phyloP scores from a whole-genome alignment of 495 filamentous ascomycete genomes.

The Melanomma pulvis-pyrius region DNA sequence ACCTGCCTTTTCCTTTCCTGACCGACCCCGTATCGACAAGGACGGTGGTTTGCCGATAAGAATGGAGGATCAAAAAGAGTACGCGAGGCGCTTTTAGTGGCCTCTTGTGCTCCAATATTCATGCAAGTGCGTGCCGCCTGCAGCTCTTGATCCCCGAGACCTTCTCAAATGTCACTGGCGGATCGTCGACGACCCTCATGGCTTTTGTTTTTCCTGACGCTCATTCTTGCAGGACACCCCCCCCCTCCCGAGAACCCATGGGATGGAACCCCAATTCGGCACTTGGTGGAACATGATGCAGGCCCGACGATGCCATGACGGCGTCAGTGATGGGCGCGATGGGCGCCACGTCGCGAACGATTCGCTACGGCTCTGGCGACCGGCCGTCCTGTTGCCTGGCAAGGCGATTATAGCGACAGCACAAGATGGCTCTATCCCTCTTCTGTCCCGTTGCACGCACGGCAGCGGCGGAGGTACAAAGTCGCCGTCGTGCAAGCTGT shows the following conservation, averaged over 20 bases:
- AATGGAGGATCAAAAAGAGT: slow-evolving; percentile 9
- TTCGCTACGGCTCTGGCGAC: too few species aligned
- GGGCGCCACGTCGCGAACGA: too few species aligned
- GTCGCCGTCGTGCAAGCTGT: neutral
- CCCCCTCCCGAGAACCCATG: neutral
- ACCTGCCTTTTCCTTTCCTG: slow-evolving; percentile 18
- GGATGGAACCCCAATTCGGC: neutral
- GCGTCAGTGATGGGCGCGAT: too few species aligned
- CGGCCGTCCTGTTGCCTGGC: too few species aligned
- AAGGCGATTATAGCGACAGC: neutral
- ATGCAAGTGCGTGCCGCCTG: slow-evolving; percentile 7
- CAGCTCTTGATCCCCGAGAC: slow-evolving; percentile 1
- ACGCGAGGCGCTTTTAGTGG: slow-evolving; percentile 18
- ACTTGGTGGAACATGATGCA: too few species aligned
- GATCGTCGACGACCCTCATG: neutral
- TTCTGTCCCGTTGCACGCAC: neutral
- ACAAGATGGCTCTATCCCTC: neutral
- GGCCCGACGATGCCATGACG: too few species aligned
- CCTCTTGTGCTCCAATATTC: neutral
- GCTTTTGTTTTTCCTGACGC: neutral
- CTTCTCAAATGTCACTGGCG: neutral
- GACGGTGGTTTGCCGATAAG: neutral
- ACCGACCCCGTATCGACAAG: neutral
- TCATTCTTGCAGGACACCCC: too few species aligned
- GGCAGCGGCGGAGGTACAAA: neutral